Percentiles rank a stretch among this genome's conserved stretches.
Conservation (phyloP, 768 basidiomycete species). For the Mycena haematopus region DNA sequence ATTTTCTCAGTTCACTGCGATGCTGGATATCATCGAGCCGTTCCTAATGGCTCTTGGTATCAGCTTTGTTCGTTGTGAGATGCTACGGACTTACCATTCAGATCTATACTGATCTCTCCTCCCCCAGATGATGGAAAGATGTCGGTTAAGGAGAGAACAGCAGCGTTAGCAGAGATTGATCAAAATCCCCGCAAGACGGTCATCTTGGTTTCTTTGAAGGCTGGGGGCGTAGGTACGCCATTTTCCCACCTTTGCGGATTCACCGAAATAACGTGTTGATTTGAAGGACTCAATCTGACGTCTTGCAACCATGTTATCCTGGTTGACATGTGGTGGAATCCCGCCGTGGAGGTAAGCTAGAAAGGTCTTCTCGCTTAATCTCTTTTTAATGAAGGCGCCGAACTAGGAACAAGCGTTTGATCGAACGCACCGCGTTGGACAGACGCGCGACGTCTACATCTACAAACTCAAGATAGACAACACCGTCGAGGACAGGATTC, state of each 20-base stretch:
- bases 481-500: slow-evolving; percentile 88
- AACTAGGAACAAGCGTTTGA: slow-evolving; percentile 87
- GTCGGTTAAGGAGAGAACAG: slow-evolving; percentile 75
- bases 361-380: not conserved
- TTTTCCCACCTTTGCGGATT: not conserved
- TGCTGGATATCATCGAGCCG: slow-evolving; percentile 86
- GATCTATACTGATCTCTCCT: slow-evolving; percentile 5
- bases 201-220: slow-evolving; percentile 96
- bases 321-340: slow-evolving; percentile 96
- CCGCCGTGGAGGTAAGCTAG: slow-evolving; percentile 71
- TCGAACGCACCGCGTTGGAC: slow-evolving; percentile 89
- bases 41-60: slow-evolving; percentile 75
- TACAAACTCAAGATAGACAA: slow-evolving; percentile 87
- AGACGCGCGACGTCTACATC: slow-evolving; percentile 85
- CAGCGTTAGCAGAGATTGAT: slow-evolving; percentile 74
- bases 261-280: slow-evolving; percentile 13
- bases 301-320: slow-evolving; percentile 95
- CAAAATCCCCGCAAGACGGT: slow-evolving; percentile 66
- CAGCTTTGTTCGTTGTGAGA: slow-evolving; percentile 86
- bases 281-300: slow-evolving; percentile 83
- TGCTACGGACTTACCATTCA: not conserved
- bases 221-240: slow-evolving; percentile 81
- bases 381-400: not conserved
- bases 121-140: slow-evolving; percentile 86
- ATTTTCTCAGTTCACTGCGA: slow-evolving; percentile 90